Evolutionary conservation across 768 basidiomycete genomes (phyloP), one percentile per base, ranked within the genome.

Genomic region (Pisolithus microcarpus): DNA sequence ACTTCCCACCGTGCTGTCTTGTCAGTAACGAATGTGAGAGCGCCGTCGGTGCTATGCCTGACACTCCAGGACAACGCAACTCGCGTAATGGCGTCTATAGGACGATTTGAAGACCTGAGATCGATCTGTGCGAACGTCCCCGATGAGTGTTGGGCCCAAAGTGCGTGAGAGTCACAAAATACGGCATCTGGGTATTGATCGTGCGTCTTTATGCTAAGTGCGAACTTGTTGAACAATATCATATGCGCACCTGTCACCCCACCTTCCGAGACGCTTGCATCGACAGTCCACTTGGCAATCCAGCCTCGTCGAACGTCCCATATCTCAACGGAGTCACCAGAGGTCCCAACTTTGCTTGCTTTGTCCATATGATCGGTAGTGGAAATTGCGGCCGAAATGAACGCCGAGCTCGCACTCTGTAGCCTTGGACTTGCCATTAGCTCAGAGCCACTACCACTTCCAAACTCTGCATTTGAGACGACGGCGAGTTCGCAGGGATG

Each of bases 251-350:
- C 90, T 11, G 84, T 84, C 3, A 86, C 80, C 21, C 83, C 82
- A 5, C 88, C 85, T 52, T 91, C 89, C 1, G 70, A 72, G 5
- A 77, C 72, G 11, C 79, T 80, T 13, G 82, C 80, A 19, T 73
- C 75, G 10, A 91, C 77, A 2, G 78, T 76, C 85, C 90, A 92
- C 67, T 92, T 93, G 5, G 86, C 84, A 45, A 91, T 75, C 78
- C 85, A 88, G 0, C 80, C 78, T 43, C 91, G 72, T 49, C 90
- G 74, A 1, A 87, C 86, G 63, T 93, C 90, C 91, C 91, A 93
- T 21, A 92, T 83, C 58, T 91, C 89, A 28, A 90, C 74, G 0
- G 80, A 70, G 59, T 89, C 84, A 3, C 81, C 78, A 3, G 58
- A 46, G 10, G 39, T 38, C 3, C 53, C 43, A 16, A 43, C 1